Evolutionary conservation across 352 stramenopile species (phyloP), one percentile per base, ranked within the genome.

Genomic region (Globisporangium ultimum): DNA sequence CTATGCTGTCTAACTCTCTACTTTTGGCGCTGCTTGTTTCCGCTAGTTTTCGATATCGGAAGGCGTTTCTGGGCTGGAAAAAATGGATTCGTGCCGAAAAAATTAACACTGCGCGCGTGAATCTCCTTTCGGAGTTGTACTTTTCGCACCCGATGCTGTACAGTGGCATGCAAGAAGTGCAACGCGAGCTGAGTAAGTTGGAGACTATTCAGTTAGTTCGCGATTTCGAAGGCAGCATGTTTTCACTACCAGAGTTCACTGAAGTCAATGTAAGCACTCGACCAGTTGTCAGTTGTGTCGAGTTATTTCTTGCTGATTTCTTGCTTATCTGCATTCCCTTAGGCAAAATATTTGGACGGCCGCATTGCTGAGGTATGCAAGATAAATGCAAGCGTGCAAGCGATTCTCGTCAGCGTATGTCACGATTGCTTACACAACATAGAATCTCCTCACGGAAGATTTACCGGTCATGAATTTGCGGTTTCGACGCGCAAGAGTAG

Each of bases 21-120:
- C 18, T 20, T 14, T 15, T 32, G 24, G 24, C 24, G 24, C 24
- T 6, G 7, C 3, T 32, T 43, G 54, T 4, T 47, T 3, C 46
- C 12, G 15, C 8, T 48, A 90, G 80, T 1, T 90, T 90, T 52
- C 76, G 80, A 1, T 90, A 87, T 46, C 76, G 78, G 1, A 88
- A 90, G 56, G 76, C 77, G 5, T 90, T 88, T 34, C 13, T 83
- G 0, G 53, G 53, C 7, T 89, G 80, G 80, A 84, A 78, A 42
- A 74, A 74, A 42, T 86, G 73, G 70, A 69, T 86, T 41, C 71
- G 72, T 10, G 22, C 28, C 14, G 60, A 47, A 9, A 88, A 80
- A 53, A 66, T 78, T 4, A 72, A 85, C 17, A 50, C 48, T 38
- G 76, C 76, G n/a, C 65, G 72, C 32, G 59, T 73, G n/a, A 60